phyloP scores from a whole-genome alignment of 169 alveolate species.

The Eimeria maxima region DNA sequence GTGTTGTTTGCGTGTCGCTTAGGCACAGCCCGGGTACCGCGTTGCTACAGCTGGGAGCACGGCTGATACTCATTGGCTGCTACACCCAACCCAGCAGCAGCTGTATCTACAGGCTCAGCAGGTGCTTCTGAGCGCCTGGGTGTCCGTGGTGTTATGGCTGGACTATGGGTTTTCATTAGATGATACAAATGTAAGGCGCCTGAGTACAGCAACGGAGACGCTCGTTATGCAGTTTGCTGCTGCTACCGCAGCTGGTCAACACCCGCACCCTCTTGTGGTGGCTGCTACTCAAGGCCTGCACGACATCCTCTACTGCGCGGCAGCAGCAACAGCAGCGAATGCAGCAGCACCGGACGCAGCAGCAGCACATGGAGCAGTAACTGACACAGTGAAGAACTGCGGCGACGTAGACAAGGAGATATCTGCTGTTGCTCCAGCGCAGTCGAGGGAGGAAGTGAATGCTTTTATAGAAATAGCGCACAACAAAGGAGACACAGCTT shows the following conservation, averaged over 20 bases:
- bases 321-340: constrained; percentile 1
- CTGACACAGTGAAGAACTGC: not conserved
- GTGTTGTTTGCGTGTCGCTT: not conserved
- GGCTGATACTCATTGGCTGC: not conserved
- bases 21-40: not conserved
- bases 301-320: not conserved
- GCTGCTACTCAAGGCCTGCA: not conserved
- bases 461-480: not conserved
- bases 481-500: not conserved
- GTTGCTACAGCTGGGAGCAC: not conserved
- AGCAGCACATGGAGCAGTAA: not conserved
- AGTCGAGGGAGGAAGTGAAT: not conserved
- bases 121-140: constrained; percentile 25
- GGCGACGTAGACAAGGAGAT: constrained; percentile 4
- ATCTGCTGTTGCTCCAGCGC: not conserved
- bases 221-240: not conserved
- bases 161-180: not conserved
- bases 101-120: constrained; percentile 31
- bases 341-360: not conserved
- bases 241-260: not conserved
- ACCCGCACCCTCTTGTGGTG: not conserved
- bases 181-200: not conserved
- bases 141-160: not conserved
- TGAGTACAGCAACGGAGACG: not conserved
- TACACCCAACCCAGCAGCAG: constrained; percentile 25